These are phyloP conservation scores for Creolimax fragrantissima DNA, from an alignment of 78 protist genomes.

Conservation along the genomic window DNA sequence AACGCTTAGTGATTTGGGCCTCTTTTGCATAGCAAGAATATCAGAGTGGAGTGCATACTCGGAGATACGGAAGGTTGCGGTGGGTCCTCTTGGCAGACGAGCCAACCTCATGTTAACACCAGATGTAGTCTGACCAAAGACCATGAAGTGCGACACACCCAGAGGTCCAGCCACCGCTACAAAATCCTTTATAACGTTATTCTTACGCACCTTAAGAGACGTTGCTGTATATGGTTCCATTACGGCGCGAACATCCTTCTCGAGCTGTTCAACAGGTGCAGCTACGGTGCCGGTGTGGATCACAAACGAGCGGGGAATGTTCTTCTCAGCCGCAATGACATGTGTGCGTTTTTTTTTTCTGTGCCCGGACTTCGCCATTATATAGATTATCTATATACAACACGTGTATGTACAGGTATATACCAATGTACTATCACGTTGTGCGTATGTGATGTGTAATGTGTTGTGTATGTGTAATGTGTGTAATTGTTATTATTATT, in stretches of 20 bases:
- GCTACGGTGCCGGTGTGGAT: background rate
- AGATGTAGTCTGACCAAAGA: constrained; percentile 40
- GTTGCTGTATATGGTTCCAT: constrained; percentile 2
- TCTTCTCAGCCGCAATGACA: background rate
- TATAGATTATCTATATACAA: background rate
- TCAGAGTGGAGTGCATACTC: constrained; percentile 44
- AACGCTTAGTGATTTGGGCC: constrained; percentile 6
- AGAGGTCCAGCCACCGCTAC: constrained; percentile 57
- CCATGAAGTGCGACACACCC: constrained; percentile 63
- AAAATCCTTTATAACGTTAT: constrained; percentile 58
- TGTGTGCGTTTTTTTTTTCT: background rate
- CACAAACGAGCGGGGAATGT: background rate
- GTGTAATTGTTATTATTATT: background rate
- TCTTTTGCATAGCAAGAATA: constrained; percentile 2
- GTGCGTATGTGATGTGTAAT: background rate
- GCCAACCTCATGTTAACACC: constrained; percentile 45
- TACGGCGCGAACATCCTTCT: background rate
- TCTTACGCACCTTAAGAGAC: background rate
- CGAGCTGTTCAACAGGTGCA: background rate
- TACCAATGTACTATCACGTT: no score
- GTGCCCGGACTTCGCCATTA: background rate
- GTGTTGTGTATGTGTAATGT: background rate
- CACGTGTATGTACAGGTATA: background rate
- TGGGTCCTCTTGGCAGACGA: constrained; percentile 71
- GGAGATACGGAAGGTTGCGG: constrained; percentile 48